These are phyloP conservation scores for Chamaecyparis obtusa DNA, from an alignment of 75 land plant species.

Conservation along the genomic window DNA sequence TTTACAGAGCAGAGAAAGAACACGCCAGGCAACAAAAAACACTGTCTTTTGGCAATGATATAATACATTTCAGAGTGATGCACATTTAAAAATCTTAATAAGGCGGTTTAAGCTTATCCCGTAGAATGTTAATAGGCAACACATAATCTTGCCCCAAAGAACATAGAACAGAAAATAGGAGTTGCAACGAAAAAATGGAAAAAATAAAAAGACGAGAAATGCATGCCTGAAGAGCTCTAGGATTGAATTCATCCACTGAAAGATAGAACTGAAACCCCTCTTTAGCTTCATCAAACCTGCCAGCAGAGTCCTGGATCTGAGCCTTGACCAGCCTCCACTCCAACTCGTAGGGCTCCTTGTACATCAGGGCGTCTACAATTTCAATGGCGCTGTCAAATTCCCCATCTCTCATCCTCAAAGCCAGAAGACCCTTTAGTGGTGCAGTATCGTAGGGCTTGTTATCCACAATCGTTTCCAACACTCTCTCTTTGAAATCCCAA, in stretches of 20 bases:
- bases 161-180: background rate
- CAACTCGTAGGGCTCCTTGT: slow-evolving; percentile 42
- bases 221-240: slow-evolving; percentile 62
- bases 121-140: background rate
- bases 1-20: background rate
- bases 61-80: background rate
- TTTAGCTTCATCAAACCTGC: slow-evolving; percentile 36
- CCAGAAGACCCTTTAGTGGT: slow-evolving; percentile 42
- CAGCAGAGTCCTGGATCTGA: slow-evolving; percentile 51
- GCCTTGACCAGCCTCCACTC: slow-evolving; percentile 67
- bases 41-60: background rate
- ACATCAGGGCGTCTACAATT: slow-evolving; percentile 52
- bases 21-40: background rate
- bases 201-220: background rate
- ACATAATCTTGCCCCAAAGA: background rate
- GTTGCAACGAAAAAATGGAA: background rate
- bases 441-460: slow-evolving; percentile 28
- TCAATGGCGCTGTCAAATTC: slow-evolving; percentile 40
- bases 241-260: slow-evolving; percentile 38
- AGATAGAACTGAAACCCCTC: slow-evolving; percentile 45
- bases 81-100: background rate
- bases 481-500: slow-evolving; percentile 14
- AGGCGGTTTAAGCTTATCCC: background rate
- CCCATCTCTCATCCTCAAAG: slow-evolving; percentile 46
- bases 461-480: slow-evolving; percentile 33